phyloP scores from a whole-genome alignment of 495 filamentous ascomycete genomes.

The Beverwykella pulmonaria region DNA sequence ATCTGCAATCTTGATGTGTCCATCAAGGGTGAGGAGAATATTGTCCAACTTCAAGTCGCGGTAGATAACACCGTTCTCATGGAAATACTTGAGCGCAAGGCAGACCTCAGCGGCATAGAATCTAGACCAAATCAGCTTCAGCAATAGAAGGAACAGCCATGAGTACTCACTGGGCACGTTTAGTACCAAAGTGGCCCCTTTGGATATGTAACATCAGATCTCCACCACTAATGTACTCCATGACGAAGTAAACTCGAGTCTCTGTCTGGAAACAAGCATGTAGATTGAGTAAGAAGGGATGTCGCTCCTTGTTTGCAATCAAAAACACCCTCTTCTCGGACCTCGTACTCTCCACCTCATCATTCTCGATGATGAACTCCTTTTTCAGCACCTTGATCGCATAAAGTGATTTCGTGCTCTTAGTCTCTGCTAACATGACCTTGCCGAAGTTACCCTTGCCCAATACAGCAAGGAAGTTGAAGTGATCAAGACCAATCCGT shows the following conservation, averaged over 20 bases:
- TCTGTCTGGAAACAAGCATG: slow-evolving; percentile 99
- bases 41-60: slow-evolving; percentile 99
- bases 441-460: slow-evolving; percentile 99
- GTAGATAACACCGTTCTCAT: slow-evolving; percentile 99
- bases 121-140: slow-evolving; percentile 49
- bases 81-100: slow-evolving; percentile 97
- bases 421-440: slow-evolving; percentile 99
- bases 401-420: slow-evolving; percentile 86
- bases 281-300: slow-evolving; percentile 92
- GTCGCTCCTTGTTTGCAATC: slow-evolving; percentile 95
- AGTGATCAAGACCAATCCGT: slow-evolving; percentile 93
- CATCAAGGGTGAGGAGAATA: slow-evolving; percentile 92
- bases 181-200: slow-evolving; percentile 90
- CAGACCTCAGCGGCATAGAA: slow-evolving; percentile 99
- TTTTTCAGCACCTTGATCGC: slow-evolving; percentile 99
- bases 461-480: slow-evolving; percentile 98
- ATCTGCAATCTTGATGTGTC: slow-evolving; percentile 98
- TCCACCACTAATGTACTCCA: slow-evolving; percentile 99
- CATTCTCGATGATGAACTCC: slow-evolving; percentile 99
- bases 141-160: not conserved
- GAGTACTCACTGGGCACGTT: slow-evolving; percentile 83
- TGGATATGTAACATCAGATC: slow-evolving; percentile 99
- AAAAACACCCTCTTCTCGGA: slow-evolving; percentile 98
- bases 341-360: slow-evolving; percentile 98
- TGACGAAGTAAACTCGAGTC: slow-evolving; percentile 98